Conservation (phyloP, 345 rosid species). For the Camelina neglecta region DNA sequence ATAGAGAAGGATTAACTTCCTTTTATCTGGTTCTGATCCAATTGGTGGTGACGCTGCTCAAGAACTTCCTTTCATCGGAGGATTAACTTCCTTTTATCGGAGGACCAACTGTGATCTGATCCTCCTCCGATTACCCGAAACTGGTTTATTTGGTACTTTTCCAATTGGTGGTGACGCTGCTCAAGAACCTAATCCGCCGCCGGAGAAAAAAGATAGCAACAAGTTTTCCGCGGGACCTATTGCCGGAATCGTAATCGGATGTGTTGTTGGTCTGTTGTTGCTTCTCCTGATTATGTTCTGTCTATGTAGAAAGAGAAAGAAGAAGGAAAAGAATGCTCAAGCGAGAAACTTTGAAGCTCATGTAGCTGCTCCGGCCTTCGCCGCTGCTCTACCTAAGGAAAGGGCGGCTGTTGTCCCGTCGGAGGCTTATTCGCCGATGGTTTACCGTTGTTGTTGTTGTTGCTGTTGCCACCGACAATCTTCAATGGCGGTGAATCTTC, state of each 20-base stretch:
- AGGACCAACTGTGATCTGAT: no score
- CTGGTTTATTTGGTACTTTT: conserved; percentile 66
- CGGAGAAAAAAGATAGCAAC: conserved; percentile 19
- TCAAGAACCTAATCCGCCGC: conserved; percentile 14
- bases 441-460: no score
- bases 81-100: no score
- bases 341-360: conserved; percentile 45
- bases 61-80: no score
- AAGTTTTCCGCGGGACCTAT: conserved; percentile 69
- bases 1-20: no score
- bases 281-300: conserved; percentile 54
- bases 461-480: no score
- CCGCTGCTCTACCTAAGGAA: conserved; percentile 43
- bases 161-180: conserved; percentile 34
- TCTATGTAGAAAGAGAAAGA: conserved; percentile 50
- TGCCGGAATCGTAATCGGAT: conserved; percentile 71
- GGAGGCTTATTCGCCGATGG: background rate
- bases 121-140: conserved; percentile 71
- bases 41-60: no score
- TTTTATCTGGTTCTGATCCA: no score
- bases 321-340: conserved; percentile 36
- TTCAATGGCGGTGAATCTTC: no score
- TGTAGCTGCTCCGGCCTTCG: conserved; percentile 37
- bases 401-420: conserved; percentile 23
- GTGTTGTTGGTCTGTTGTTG: conserved; percentile 54